These are phyloP conservation scores for Beauveria asiatica DNA, from an alignment of 2,329 filamentous ascomycete genomes.

Conservation along the genomic window DNA sequence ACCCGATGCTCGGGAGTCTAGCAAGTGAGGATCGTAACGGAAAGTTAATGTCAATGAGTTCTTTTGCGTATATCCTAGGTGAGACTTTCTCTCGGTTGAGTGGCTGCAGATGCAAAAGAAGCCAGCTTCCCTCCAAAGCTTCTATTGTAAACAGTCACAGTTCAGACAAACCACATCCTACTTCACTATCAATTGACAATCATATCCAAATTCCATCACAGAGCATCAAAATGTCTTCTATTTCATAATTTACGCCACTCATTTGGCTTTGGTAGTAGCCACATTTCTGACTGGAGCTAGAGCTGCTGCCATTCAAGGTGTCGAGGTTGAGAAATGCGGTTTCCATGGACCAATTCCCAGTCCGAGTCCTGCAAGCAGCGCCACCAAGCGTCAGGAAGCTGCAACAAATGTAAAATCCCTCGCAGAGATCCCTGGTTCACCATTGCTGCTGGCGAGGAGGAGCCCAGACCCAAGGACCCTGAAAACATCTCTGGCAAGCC, in stretches of 20 bases:
- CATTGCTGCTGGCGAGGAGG: not conserved
- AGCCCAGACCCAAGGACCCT: not conserved
- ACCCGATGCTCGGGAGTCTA: not conserved
- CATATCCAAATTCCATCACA: no score
- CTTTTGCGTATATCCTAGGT: not conserved
- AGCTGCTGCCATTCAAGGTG: not conserved
- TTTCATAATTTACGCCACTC: not conserved
- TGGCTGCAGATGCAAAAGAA: not conserved
- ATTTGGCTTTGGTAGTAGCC: not conserved
- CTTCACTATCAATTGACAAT: not conserved
- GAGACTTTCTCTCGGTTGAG: not conserved
- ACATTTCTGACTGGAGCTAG: not conserved
- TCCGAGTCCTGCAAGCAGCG: not conserved
- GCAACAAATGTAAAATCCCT: not conserved
- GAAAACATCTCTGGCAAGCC: not conserved
- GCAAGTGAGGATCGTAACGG: not conserved
- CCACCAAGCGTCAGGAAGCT: not conserved
- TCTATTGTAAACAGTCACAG: not conserved
- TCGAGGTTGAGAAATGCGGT: not conserved
- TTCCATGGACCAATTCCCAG: not conserved
- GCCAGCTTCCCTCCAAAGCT: not conserved
- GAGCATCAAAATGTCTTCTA: not conserved
- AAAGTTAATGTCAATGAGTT: not conserved
- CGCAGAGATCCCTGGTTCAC: not conserved
- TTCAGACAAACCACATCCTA: not conserved